These are phyloP conservation scores for Sporothrix inflata DNA, from an alignment of 2,329 filamentous ascomycete genomes.

Conservation along the genomic window DNA sequence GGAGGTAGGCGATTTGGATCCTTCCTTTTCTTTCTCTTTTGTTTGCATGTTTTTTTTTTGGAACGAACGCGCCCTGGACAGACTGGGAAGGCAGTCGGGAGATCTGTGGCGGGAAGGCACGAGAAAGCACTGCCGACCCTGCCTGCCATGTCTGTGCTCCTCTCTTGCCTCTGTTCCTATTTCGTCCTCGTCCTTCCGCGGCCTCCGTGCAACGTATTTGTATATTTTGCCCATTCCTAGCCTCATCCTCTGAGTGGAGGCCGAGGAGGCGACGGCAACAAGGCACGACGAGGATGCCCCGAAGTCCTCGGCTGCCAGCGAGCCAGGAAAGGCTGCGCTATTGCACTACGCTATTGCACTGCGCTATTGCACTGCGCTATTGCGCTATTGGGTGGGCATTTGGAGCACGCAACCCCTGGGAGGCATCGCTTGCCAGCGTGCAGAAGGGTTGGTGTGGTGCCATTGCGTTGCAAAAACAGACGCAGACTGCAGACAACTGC, in stretches of 20 bases:
- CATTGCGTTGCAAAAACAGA: not conserved
- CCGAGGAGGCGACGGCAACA: not conserved
- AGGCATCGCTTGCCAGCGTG: not conserved
- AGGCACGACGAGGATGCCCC: not conserved
- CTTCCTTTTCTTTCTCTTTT: not conserved
- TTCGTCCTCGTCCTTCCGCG: conserved; percentile 2
- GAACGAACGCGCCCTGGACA: not conserved
- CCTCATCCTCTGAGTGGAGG: not conserved
- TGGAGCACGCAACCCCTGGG: not conserved
- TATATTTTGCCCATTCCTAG: not conserved
- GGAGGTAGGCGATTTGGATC: not conserved
- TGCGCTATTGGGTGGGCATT: not conserved
- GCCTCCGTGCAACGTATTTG: conserved; percentile 10
- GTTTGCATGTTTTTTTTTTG: not conserved
- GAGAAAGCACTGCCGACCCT: conserved; percentile 3
- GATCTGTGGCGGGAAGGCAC: conserved; percentile 12
- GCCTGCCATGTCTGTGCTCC: not conserved
- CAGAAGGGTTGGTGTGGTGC: not conserved
- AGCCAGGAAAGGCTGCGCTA: not conserved
- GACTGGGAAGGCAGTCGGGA: not conserved
- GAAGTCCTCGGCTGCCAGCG: not conserved
- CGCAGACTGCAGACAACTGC: not conserved
- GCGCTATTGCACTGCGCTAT: not conserved
- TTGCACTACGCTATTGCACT: not conserved
- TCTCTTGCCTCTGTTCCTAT: not conserved